Conservation (phyloP, 1,284 basidiomycete species). For the Phlebopus sp. region DNA sequence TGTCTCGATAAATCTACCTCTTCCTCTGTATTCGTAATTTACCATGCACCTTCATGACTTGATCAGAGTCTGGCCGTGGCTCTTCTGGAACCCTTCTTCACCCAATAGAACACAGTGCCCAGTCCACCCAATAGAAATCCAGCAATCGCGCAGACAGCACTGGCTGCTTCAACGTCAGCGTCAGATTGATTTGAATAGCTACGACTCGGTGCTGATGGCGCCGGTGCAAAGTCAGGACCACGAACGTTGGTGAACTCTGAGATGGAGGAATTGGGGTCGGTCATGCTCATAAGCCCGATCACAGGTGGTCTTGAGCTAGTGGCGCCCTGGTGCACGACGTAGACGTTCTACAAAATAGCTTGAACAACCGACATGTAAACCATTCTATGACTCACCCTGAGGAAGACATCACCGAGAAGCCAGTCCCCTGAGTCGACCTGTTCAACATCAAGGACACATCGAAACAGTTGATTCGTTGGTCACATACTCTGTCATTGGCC, state of each 20-base stretch:
- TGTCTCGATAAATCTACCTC: not conserved
- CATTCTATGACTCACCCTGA: slow-evolving; percentile 41
- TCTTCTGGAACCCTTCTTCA: slow-evolving; percentile 6
- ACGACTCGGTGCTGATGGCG: slow-evolving; percentile 20
- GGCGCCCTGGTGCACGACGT: slow-evolving; percentile 46
- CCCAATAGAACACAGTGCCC: slow-evolving; percentile 17
- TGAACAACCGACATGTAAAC: not conserved
- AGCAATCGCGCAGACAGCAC: slow-evolving; percentile 18
- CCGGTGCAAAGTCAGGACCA: slow-evolving; percentile 41
- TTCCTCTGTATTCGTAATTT: slow-evolving; percentile 3
- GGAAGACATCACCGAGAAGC: slow-evolving; percentile 57
- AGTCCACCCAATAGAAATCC: slow-evolving; percentile 36
- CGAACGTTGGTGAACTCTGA: slow-evolving; percentile 41
- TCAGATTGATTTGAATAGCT: slow-evolving; percentile 16
- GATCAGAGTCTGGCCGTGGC: slow-evolving; percentile 1
- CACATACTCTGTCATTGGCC: slow-evolving; percentile 47
- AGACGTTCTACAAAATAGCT: slow-evolving; percentile 44
- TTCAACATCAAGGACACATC: slow-evolving; percentile 5
- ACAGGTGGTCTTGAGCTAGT: slow-evolving; percentile 41
- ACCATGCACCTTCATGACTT: not conserved
- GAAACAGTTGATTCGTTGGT: not conserved
- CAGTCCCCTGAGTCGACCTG: slow-evolving; percentile 62
- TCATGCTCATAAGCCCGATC: slow-evolving; percentile 49
- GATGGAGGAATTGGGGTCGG: slow-evolving; percentile 39
- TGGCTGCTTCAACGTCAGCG: slow-evolving; percentile 14